Percentiles rank a stretch among this genome's conserved stretches.
phyloP scores from a whole-genome alignment of 257 asterid genomes.

The Penstemon eatonii region DNA sequence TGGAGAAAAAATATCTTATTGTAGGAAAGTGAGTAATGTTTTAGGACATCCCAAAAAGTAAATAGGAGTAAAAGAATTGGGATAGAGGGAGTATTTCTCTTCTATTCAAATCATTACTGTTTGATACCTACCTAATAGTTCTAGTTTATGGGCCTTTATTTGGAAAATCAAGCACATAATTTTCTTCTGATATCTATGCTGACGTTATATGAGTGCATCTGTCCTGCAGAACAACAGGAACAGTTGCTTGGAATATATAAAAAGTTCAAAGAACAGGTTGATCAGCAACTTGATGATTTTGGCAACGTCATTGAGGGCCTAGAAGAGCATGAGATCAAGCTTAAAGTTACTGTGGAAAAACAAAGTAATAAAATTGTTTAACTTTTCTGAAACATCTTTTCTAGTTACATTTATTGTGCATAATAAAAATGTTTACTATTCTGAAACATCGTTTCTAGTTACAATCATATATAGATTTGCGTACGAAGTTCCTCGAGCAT shows the following conservation, averaged over 20 bases:
- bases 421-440: conserved; percentile 36
- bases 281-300: conserved; percentile 62
- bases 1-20: no score
- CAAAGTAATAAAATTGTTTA: conserved; percentile 54
- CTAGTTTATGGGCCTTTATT: conserved; percentile 17
- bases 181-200: conserved; percentile 21
- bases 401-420: background rate
- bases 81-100: no score
- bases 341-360: conserved; percentile 63
- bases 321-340: conserved; percentile 70
- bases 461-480: conserved; percentile 1
- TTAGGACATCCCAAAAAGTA: no score
- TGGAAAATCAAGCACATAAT: background rate
- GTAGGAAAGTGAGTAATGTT: no score
- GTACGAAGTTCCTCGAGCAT: conserved; percentile 18
- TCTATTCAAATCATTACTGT: conserved; percentile 26
- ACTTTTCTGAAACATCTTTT: conserved; percentile 8
- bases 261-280: conserved; percentile 68
- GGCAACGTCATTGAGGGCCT: conserved; percentile 61
- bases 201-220: conserved; percentile 29
- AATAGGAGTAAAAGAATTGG: no score
- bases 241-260: conserved; percentile 58
- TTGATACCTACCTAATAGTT: conserved; percentile 4
- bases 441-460: conserved; percentile 1
- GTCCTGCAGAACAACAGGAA: conserved; percentile 65